Evolutionary conservation across 2,329 filamentous ascomycete species (phyloP).

Genomic region (Ascocoryne sarcoides): DNA sequence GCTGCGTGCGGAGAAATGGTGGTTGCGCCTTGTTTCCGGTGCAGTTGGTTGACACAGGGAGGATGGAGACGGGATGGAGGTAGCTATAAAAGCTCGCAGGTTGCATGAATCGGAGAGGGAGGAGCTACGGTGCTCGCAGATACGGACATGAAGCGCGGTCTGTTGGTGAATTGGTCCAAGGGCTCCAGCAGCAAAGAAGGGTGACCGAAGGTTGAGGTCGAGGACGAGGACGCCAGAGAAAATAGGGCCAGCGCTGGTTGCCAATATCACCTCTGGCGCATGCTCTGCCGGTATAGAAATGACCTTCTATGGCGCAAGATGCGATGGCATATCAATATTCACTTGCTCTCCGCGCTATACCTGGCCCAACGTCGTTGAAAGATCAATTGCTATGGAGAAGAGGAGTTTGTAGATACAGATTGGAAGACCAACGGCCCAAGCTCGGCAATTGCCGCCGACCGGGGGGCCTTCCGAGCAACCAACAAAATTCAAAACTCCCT

Average conservation of each 20-base stretch:
- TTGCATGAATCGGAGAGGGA: background rate
- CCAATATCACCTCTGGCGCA: slow-evolving; percentile 18
- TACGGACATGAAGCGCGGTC: slow-evolving; percentile 19
- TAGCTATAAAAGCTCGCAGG: background rate
- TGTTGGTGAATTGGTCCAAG: slow-evolving; percentile 13
- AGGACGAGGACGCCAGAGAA: slow-evolving; percentile 8
- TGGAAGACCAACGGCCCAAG: slow-evolving; percentile 12
- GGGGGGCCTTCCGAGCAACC: slow-evolving; percentile 5
- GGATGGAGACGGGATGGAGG: slow-evolving; percentile 3
- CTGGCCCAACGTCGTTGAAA: slow-evolving; percentile 19
- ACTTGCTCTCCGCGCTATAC: slow-evolving; percentile 13
- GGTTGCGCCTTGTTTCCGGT: slow-evolving; percentile 11
- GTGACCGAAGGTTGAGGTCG: background rate
- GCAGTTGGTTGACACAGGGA: slow-evolving; percentile 7
- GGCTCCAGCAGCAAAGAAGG: slow-evolving; percentile 7
- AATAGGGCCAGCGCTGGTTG: slow-evolving; percentile 13
- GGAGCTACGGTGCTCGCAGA: slow-evolving; percentile 14
- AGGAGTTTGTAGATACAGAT: slow-evolving; percentile 15
- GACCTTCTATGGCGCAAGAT: slow-evolving; percentile 11
- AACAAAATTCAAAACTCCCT: background rate
- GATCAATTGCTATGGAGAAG: slow-evolving; percentile 25
- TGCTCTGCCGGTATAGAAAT: slow-evolving; percentile 10
- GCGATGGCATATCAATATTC: slow-evolving; percentile 23
- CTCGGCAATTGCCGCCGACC: slow-evolving; percentile 17
- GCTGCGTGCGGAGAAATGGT: slow-evolving; percentile 8